phyloP scores from a whole-genome alignment of 1,284 basidiomycete genomes.

The Wolfiporia cocos region DNA sequence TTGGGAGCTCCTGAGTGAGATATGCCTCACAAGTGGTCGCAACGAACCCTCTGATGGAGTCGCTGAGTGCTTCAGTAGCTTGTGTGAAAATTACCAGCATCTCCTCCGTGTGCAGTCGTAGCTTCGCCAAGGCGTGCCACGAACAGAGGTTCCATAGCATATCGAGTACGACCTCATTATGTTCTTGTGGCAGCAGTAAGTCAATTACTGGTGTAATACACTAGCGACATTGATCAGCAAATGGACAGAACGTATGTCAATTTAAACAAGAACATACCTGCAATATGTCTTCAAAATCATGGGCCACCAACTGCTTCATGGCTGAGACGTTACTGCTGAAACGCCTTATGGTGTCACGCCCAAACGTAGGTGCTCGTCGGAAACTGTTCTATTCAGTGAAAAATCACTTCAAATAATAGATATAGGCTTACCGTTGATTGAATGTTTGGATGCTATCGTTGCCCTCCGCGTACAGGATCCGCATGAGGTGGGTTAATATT shows the following conservation, averaged over 20 bases:
- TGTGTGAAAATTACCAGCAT: constrained; percentile 14
- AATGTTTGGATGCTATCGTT: constrained; percentile 6
- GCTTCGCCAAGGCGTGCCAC: constrained; percentile 27
- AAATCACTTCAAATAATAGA: neutral
- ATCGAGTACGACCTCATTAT: constrained; percentile 16
- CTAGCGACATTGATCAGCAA: constrained; percentile 7
- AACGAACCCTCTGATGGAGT: constrained; percentile 14
- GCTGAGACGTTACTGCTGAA: constrained; percentile 20
- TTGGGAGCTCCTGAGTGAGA: constrained; percentile 19
- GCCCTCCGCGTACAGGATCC: constrained; percentile 1
- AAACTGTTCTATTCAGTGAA: constrained; percentile 11
- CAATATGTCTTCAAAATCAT: constrained; percentile 25
- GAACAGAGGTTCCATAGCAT: constrained; percentile 19
- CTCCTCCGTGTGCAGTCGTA: constrained; percentile 22
- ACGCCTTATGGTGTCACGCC: constrained; percentile 17
- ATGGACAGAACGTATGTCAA: neutral
- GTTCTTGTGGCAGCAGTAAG: constrained; percentile 15
- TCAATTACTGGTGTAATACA: constrained; percentile 25
- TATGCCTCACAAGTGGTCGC: constrained; percentile 10
- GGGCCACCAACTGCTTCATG: constrained; percentile 21
- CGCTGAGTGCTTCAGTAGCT: constrained; percentile 14
- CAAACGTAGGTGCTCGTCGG: constrained; percentile 21
- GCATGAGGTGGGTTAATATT: constrained; percentile 9
- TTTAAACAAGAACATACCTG: too few species aligned
- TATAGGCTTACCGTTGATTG: constrained; percentile 9